Evolutionary conservation across 2,329 filamentous ascomycete genomes (phyloP), one percentile per base, ranked within the genome.

Genomic region (Ophiocordyceps camponoti-leonardi): DNA sequence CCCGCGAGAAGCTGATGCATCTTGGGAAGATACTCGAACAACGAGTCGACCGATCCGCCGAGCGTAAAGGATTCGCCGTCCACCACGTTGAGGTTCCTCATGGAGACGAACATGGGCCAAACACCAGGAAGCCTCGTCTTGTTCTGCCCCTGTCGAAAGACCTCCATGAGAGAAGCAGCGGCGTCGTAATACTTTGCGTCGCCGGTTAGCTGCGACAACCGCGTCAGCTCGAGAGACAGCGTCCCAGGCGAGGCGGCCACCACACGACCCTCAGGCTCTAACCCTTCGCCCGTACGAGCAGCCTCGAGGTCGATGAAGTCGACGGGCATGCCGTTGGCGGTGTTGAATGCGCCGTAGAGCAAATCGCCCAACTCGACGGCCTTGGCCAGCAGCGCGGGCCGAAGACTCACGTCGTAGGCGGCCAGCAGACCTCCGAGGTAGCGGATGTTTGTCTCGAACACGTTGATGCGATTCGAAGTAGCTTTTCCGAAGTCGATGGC

Each of bases 1-100:
- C 33, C 33, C 2, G 16, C 16, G 8, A 37, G 14, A 1, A 83
- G 64, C 43, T 56, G 52, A 53, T 80, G 92, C 84, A 93, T 92
- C 67, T 94, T 94, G 60, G 94, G 81, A 20, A 94, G 73, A 56
- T 94, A 94, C 63, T 94, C 86, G 63, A 92, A 94, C 49, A 51
- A 67, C 67, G 58, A 70, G 47, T 71, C 67, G n/a, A 60, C 62
- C 40, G 56, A 56, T 6, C 58, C 65, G 5, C 64, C 66, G 5
- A 67, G 53, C 0, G 61, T 63, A 43, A 65, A 67, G 2, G 44
- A 31, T 2, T 39, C 33, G 6, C 53, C 46, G 33, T 37, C 44
- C 48, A 45, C 47, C 45, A 65, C 65, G 56, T 59, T 67, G 59
- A 58, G 71, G 69, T 43, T 69, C 66, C 49, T 67, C 71, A 56